These are phyloP conservation scores for Rhizoclosmatium sp. DNA, from an alignment of 192 early-diverging fungal genomes.

Conservation along the genomic window DNA sequence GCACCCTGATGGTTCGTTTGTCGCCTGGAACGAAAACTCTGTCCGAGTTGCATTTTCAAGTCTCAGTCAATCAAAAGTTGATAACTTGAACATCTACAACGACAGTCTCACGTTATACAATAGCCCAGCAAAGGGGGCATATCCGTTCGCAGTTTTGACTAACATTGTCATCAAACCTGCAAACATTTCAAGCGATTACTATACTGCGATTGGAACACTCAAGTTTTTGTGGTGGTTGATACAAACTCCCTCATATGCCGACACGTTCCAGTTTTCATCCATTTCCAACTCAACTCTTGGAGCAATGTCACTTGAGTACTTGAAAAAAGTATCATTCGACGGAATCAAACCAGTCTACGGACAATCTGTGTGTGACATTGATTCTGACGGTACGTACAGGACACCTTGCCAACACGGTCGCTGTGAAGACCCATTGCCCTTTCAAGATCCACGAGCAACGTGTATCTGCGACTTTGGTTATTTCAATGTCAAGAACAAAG, in stretches of 20 bases:
- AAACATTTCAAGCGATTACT: not conserved
- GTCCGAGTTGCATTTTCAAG: not conserved
- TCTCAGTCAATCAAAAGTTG: not conserved
- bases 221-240: not conserved
- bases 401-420: not conserved
- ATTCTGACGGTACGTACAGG: not conserved
- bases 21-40: not conserved
- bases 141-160: not conserved
- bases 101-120: not conserved
- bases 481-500: not conserved
- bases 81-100: not conserved
- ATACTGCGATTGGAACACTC: not conserved
- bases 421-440: not conserved
- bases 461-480: not conserved
- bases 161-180: not conserved
- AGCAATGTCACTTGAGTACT: not conserved
- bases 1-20: not conserved
- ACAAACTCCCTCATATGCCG: not conserved
- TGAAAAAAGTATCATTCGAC: not conserved
- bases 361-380: not conserved
- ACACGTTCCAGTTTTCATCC: not conserved
- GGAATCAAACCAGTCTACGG: not conserved
- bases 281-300: not conserved
- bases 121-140: not conserved
- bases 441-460: not conserved